These are phyloP conservation scores for Acanthamoeba triangularis DNA, from an alignment of 208 protist species.

Conservation along the genomic window DNA sequence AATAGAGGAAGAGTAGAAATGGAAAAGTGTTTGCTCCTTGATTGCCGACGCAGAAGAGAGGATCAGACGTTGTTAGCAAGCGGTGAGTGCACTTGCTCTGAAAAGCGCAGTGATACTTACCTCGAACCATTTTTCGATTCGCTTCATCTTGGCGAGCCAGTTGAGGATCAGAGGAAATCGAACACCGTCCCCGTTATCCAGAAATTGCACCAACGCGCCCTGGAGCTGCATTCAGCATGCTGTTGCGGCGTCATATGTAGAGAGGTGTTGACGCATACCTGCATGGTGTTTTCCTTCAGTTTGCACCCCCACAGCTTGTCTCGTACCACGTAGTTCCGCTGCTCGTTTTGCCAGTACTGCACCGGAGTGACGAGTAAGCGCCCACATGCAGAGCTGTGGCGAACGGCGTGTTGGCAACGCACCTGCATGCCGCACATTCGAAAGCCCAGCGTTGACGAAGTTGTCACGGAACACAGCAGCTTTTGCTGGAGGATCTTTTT, in stretches of 20 bases:
- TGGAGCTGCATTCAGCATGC: neutral
- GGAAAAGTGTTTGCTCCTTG: conserved; percentile 47
- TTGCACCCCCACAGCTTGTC: conserved; percentile 56
- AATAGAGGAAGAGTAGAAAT: conserved; percentile 58
- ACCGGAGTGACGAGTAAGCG: no score
- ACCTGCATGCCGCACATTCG: conserved; percentile 53
- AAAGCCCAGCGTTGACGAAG: conserved; percentile 29
- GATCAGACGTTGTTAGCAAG: no score
- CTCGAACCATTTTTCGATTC: conserved; percentile 63
- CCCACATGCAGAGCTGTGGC: neutral
- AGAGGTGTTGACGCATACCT: neutral
- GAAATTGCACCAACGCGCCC: conserved; percentile 60
- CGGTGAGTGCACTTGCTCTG: neutral
- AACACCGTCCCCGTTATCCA: conserved; percentile 43
- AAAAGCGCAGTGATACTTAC: neutral
- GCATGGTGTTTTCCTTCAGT: conserved; percentile 58
- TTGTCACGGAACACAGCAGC: neutral
- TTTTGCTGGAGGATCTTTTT: conserved; percentile 44
- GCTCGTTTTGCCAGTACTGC: conserved; percentile 50
- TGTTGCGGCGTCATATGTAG: neutral
- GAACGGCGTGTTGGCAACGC: neutral
- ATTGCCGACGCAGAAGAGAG: neutral
- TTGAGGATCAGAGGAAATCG: conserved; percentile 10
- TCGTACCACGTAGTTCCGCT: conserved; percentile 8
- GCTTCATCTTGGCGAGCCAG: conserved; percentile 43